Evolutionary conservation across 2,329 filamentous ascomycete genomes (phyloP).

Genomic region (Macrophomina phaseolina): DNA sequence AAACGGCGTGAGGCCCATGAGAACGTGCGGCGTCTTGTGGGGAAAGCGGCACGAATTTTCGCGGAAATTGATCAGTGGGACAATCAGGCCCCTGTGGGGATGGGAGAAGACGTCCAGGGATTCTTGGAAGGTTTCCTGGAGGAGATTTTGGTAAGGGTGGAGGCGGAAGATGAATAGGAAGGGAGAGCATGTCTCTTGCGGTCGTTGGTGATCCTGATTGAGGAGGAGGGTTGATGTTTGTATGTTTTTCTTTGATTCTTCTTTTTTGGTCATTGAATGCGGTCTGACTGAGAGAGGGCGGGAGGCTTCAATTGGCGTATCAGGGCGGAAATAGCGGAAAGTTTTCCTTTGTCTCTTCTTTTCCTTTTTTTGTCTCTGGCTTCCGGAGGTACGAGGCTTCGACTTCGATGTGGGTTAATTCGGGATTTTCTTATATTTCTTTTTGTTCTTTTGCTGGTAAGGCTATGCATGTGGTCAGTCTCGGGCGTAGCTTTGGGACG

Average conservation of each 20-base stretch:
- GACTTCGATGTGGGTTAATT: not conserved
- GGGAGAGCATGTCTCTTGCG: not conserved
- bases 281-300: not conserved
- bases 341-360: not conserved
- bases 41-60: constrained; percentile 82
- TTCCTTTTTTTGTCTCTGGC: not conserved
- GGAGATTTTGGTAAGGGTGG: constrained; percentile 89
- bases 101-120: constrained; percentile 87
- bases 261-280: not conserved
- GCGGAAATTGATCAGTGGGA: constrained; percentile 91
- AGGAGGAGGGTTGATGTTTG: not conserved
- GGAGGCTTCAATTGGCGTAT: constrained; percentile 16
- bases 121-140: constrained; percentile 93
- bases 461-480: constrained; percentile 3
- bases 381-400: not conserved
- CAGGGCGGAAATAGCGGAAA: not conserved
- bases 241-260: not conserved
- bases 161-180: constrained; percentile 76
- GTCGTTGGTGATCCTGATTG: not conserved
- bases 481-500: not conserved
- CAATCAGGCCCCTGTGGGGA: constrained; percentile 83
- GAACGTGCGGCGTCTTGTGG: constrained; percentile 78
- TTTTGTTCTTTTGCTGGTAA: not conserved
- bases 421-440: not conserved
- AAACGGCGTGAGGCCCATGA: constrained; percentile 72